Evolutionary conservation across 805 yeast genomes (phyloP).

Genomic region (Kuraishia piskuri): DNA sequence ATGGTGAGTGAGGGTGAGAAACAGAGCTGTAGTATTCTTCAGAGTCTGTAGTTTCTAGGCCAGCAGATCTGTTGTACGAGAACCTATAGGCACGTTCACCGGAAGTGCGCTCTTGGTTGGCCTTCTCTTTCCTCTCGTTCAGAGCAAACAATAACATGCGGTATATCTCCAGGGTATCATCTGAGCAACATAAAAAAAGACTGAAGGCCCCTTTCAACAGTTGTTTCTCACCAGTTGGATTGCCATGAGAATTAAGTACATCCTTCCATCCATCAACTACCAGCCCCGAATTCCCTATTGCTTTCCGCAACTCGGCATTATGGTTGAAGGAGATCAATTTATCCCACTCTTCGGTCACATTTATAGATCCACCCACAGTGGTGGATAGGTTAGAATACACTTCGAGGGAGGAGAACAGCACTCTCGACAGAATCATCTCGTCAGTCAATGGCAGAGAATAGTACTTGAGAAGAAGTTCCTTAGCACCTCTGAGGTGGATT

Average conservation of each 20-base stretch:
- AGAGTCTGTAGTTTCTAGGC: not conserved
- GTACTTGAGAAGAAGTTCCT: conserved; percentile 43
- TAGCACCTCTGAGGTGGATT: conserved; percentile 56
- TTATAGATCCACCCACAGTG: conserved; percentile 41
- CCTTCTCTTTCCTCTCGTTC: not conserved
- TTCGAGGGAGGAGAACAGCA: conserved; percentile 39
- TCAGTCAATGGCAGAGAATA: conserved; percentile 11
- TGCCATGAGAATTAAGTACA: not conserved
- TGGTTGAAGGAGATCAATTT: conserved; percentile 18
- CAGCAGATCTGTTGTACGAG: conserved; percentile 9
- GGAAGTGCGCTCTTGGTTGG: not conserved
- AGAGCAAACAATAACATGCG: not conserved
- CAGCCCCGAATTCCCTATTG: conserved; percentile 13
- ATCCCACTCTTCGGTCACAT: conserved; percentile 34
- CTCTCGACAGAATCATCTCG: conserved; percentile 14
- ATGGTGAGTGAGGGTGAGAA: conserved; percentile 7
- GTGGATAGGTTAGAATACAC: conserved; percentile 46
- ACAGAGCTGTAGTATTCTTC: conserved; percentile 3
- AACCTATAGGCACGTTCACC: conserved; percentile 8
- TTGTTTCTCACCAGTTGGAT: not conserved
- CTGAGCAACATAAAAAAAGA: conserved; percentile 18
- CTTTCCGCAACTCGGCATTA: conserved; percentile 15
- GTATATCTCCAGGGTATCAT: conserved; percentile 14
- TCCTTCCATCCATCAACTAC: conserved; percentile 14
- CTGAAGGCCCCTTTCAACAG: conserved; percentile 9